These are phyloP conservation scores for Lachnum nothofagi DNA, from an alignment of 2,329 filamentous ascomycete species.

Conservation along the genomic window DNA sequence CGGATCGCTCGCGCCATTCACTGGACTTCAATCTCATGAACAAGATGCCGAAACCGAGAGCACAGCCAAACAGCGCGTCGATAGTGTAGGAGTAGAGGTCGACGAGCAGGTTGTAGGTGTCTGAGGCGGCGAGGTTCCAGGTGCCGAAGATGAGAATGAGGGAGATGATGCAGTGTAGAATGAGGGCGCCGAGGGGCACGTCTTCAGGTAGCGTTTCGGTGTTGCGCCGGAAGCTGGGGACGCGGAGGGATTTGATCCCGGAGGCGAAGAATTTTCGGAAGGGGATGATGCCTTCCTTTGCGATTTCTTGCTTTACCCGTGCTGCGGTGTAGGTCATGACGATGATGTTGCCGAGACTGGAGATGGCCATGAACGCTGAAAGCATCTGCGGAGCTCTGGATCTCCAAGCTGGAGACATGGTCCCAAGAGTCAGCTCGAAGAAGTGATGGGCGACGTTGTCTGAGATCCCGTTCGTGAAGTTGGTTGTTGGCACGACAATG, in stretches of 20 bases:
- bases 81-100: constrained; percentile 39
- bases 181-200: constrained; percentile 31
- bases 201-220: constrained; percentile 26
- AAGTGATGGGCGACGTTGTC: constrained; percentile 25
- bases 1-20: not conserved
- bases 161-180: constrained; percentile 16
- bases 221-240: constrained; percentile 4
- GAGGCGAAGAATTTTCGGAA: constrained; percentile 44
- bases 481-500: constrained; percentile 32
- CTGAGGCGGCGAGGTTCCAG: not conserved
- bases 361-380: constrained; percentile 47
- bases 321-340: constrained; percentile 52
- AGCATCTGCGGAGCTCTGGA: constrained; percentile 35
- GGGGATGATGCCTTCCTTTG: constrained; percentile 51
- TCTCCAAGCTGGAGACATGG: constrained; percentile 24
- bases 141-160: constrained; percentile 9
- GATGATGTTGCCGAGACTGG: constrained; percentile 52
- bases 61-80: constrained; percentile 32
- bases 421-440: constrained; percentile 33
- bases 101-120: constrained; percentile 28
- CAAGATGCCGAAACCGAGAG: constrained; percentile 30
- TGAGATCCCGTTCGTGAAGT: constrained; percentile 29
- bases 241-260: not conserved
- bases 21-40: not conserved
- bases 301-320: constrained; percentile 54